Base-by-base conservation (phyloP, 495 filamentous ascomycete genomes). In the Geopyxis carbonaria region DNA sequence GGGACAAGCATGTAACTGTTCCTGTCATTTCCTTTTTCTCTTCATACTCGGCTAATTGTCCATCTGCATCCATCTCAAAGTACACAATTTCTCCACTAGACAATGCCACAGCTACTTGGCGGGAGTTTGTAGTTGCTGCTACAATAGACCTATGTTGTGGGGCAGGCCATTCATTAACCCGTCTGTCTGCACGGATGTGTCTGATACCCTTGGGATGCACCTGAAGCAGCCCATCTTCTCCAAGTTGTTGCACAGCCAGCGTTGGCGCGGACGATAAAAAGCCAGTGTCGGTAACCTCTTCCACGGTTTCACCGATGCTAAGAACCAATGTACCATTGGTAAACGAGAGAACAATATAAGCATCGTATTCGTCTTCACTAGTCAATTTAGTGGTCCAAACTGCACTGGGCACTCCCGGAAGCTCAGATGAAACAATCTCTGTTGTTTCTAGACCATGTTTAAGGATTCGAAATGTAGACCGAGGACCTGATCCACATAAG, bases 41-140 rank as follows among this genome's bases (percentile, higher is more conserved):
- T 37, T 95, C 84, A 45, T 93, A 92, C 59, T 95, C 87, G 21
- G 84, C 83, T 10, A 99, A 64, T 4, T 76, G 75, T 7, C 84
- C 86, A 61, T 95, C 86, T 2, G 72, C 67, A 54, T 92, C 91
- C 76, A 92, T 81, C 58, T 94, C 91, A 46, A 99, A 99, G 53
- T 94, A 95, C 14, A 89, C 81, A 40, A 99, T 89, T 56, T 99
- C 89, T 8, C 85, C 83, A 10, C 84, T 93, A 51, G 84, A 93
- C 24, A 99, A 61, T 11, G 87, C 89, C 28, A 99, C 75, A 0
- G 84, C 84, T 16, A 95, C 81, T 58, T 99, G 89, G 29, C 80
- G 72, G 44, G 87, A 75, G 49, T 99, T 99, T 6, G 89, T 84
- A 3, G 89, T 76, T 22, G 85, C 87, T n/a, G 91, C 84, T 25